These are phyloP conservation scores for Kluyveromyces siamensis DNA, from an alignment of 805 yeast species.

Conservation along the genomic window DNA sequence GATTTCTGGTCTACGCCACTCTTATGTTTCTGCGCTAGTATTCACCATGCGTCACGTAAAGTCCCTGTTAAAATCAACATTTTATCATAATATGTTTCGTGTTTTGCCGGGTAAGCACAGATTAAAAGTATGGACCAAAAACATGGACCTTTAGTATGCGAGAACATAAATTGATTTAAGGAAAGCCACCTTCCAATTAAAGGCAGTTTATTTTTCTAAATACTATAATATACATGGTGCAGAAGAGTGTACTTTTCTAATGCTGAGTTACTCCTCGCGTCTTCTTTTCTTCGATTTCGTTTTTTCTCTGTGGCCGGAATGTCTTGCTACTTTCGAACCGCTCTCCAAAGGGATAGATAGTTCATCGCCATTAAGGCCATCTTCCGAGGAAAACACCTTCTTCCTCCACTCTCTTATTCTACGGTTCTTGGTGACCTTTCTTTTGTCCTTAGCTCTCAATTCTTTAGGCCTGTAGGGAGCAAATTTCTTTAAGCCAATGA, in stretches of 20 bases:
- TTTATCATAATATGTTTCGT: not conserved
- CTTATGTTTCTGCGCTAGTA: not conserved
- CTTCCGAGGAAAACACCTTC: conserved; percentile 59
- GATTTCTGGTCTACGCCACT: not conserved
- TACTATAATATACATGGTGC: not conserved
- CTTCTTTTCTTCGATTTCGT: not conserved
- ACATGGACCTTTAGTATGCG: no score
- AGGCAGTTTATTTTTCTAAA: no score
- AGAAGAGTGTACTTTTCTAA: no score
- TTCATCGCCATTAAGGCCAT: conserved; percentile 31
- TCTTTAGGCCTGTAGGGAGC: conserved; percentile 87
- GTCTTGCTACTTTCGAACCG: not conserved
- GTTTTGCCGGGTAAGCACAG: not conserved
- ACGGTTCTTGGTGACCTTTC: conserved; percentile 75
- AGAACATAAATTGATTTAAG: not conserved
- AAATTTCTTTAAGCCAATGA: conserved; percentile 80
- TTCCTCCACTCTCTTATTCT: conserved; percentile 86
- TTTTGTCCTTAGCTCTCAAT: conserved; percentile 61
- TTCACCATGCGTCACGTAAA: not conserved
- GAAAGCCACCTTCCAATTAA: no score
- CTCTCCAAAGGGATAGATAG: conserved; percentile 12
- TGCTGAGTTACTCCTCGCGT: not conserved
- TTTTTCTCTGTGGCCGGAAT: not conserved
- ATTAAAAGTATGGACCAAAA: not conserved
- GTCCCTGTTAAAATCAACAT: not conserved